These are phyloP conservation scores for Citrus medica DNA, from an alignment of 345 rosid genomes.

Conservation along the genomic window DNA sequence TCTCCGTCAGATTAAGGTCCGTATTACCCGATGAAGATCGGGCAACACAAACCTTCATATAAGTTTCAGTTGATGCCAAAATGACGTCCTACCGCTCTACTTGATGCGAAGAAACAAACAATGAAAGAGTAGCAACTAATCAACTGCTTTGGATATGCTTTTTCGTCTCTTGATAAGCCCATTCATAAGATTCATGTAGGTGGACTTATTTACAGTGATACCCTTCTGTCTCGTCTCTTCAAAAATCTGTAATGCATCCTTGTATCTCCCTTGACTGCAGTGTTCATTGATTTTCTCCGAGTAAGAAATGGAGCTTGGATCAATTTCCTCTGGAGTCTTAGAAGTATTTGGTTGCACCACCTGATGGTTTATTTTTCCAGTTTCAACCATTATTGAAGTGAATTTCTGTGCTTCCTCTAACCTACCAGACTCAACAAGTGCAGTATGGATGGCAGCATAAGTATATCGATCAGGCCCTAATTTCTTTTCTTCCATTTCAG, in stretches of 20 bases:
- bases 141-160: slow-evolving; percentile 34
- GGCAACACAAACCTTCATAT: background rate
- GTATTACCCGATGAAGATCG: background rate
- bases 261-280: slow-evolving; percentile 59
- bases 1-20: background rate
- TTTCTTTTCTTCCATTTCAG: slow-evolving; percentile 62
- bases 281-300: slow-evolving; percentile 64
- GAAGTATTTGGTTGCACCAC: background rate
- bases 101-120: background rate
- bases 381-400: slow-evolving; percentile 42
- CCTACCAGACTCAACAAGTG: slow-evolving; percentile 53
- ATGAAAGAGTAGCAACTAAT: background rate
- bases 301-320: slow-evolving; percentile 34
- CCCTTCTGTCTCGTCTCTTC: slow-evolving; percentile 40
- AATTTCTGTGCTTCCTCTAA: slow-evolving; percentile 55
- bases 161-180: slow-evolving; percentile 56
- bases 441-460: slow-evolving; percentile 48
- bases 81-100: background rate
- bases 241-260: slow-evolving; percentile 45
- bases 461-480: slow-evolving; percentile 67
- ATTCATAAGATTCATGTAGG: slow-evolving; percentile 47
- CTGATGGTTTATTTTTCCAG: slow-evolving; percentile 15
- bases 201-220: slow-evolving; percentile 29
- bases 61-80: background rate
- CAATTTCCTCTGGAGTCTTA: slow-evolving; percentile 33